Evolutionary conservation across 305 asterid genomes (phyloP).

Genomic region (Lippia alba): DNA sequence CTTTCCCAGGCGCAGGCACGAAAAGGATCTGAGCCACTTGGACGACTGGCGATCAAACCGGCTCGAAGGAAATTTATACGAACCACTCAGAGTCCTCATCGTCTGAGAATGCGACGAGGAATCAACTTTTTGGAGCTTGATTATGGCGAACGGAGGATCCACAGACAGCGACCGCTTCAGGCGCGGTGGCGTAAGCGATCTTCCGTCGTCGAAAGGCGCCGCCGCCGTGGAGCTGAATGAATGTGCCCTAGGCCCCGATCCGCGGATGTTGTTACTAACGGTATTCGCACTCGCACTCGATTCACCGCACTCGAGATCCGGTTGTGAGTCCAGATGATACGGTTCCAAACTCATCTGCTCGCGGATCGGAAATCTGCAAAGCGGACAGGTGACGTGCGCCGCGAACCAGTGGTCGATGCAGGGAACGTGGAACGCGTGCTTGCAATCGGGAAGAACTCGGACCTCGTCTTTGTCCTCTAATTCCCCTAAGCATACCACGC

Average conservation of each 20-base stretch:
- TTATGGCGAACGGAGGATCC: conserved; percentile 44
- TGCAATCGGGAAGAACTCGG: conserved; percentile 65
- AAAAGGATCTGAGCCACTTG: conserved; percentile 47
- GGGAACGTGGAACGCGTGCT: conserved; percentile 67
- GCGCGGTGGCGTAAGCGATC: conserved; percentile 30
- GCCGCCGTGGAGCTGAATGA: conserved; percentile 33
- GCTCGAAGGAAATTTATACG: conserved; percentile 35
- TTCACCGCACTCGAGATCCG: neutral
- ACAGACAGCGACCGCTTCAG: conserved; percentile 66
- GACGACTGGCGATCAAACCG: conserved; percentile 46
- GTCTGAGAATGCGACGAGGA: conserved; percentile 9
- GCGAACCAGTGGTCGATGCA: conserved; percentile 77
- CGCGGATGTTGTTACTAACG: neutral
- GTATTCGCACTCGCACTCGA: neutral
- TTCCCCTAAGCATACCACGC: conserved; percentile 76
- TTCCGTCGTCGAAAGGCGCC: conserved; percentile 34
- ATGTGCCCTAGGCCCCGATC: conserved; percentile 21
- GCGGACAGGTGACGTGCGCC: conserved; percentile 62
- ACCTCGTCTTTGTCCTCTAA: conserved; percentile 59
- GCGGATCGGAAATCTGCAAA: conserved; percentile 53
- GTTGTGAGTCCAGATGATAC: neutral
- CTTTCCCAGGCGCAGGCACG: conserved; percentile 43
- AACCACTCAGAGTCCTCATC: conserved; percentile 31
- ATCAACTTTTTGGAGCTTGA: conserved; percentile 34
- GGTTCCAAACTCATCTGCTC: neutral